phyloP scores from a whole-genome alignment of 768 basidiomycete species.

The Rhizopogon sp. region DNA sequence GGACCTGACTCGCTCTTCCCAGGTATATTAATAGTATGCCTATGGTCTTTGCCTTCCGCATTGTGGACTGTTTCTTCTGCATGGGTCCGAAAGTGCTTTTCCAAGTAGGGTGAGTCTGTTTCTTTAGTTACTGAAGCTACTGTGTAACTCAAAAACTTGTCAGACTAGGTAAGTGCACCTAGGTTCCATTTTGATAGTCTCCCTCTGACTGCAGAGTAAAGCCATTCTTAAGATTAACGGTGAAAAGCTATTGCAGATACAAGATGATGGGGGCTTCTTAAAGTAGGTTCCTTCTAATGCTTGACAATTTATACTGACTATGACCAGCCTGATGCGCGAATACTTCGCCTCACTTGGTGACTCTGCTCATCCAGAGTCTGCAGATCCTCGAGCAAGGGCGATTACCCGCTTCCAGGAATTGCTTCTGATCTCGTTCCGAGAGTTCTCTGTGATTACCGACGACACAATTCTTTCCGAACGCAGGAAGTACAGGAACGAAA shows the following conservation, averaged over 20 bases:
- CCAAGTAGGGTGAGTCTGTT: conserved; percentile 78
- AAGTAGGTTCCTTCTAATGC: conserved; percentile 46
- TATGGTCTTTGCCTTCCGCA: conserved; percentile 95
- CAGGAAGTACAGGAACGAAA: conserved; percentile 78
- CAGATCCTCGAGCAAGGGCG: conserved; percentile 84
- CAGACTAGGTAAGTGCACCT: conserved; percentile 49
- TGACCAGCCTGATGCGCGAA: conserved; percentile 79
- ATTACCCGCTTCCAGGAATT: conserved; percentile 98
- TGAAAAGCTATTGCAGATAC: conserved; percentile 83
- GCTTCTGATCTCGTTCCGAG: conserved; percentile 93
- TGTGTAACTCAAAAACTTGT: conserved; percentile 8
- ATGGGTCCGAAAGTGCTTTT: conserved; percentile 99
- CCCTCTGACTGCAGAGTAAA: conserved; percentile 25
- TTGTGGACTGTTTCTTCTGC: conserved; percentile 96
- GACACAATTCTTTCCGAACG: conserved; percentile 89
- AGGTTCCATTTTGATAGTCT: neutral
- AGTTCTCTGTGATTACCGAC: conserved; percentile 94
- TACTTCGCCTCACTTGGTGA: conserved; percentile 93
- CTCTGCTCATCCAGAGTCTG: conserved; percentile 87
- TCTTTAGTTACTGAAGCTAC: neutral
- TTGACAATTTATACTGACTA: neutral
- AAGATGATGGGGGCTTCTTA: conserved; percentile 96
- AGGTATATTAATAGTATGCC: conserved; percentile 94
- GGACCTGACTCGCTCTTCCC: conserved; percentile 2
- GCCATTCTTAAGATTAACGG: conserved; percentile 98